Base-by-base conservation (phyloP, 139 green algal genomes). In the Gonium pectorale region DNA sequence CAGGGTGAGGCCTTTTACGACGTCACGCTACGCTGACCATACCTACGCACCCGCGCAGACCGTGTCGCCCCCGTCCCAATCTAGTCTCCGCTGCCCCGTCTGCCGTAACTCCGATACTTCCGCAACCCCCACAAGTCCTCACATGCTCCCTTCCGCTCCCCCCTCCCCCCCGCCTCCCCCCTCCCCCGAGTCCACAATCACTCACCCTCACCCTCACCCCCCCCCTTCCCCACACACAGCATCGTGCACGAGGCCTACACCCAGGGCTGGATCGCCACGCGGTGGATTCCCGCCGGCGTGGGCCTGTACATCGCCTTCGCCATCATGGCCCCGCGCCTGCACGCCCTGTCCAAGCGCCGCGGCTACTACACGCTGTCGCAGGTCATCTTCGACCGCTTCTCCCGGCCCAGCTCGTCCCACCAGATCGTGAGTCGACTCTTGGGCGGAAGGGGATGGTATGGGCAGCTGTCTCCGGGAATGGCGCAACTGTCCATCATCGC, bases 181-280 rank as follows among this genome's bases (percentile, higher is more conserved):
- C 3, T 33, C 67, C 37, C 29, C 13, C 17, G n/a, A n/a, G n/a
- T n/a, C 24, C 29, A 51, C 64, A 72, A 35, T 15, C 8, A 7
- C 15, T 24, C n/a, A n/a, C n/a, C n/a, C 22, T 15, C 69, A 7
- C 17, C 8, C 27, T 75, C 46, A 19, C 51, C 52, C 13, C 73
- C 3, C 1, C 46, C 9, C 35, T 22, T 22, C 24, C 22, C 38
- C 26, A 7, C 40, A 11, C 6, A 64, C 86, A 90, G 88, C 13
- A 92, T 92, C 38, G 83, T 89, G n/a, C 79, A 85, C 71, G 89
- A 92, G 70, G 83, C 86, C 11, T 92, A 89, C 60, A 67, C 41
- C 49, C 24, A 7, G 38, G 89, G 89, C 79, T 92, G 86, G 86
- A 70, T 75, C 5, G 86, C 67, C 21, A 92, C 89, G 0, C 80